Conservation (phyloP, 192 early-diverging fungal genomes). For the Coemansia furcata region DNA sequence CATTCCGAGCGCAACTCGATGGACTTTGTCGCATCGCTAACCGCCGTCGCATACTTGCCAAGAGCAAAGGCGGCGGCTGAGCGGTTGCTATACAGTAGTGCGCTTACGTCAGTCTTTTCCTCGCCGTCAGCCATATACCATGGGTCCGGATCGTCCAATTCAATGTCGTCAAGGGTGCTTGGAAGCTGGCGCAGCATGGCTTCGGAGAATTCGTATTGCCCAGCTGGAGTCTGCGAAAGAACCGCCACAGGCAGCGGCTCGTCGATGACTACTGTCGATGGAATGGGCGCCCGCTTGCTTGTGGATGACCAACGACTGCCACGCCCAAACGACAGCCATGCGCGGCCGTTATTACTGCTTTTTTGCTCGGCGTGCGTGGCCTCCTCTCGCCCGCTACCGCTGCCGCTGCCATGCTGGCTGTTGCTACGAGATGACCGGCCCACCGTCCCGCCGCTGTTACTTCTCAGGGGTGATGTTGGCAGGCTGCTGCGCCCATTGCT, state of each 20-base stretch:
- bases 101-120: slow-evolving; percentile 33
- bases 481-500: not conserved
- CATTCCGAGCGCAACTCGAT: slow-evolving; percentile 33
- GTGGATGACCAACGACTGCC: not conserved
- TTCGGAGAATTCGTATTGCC: slow-evolving; percentile 37
- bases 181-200: slow-evolving; percentile 35
- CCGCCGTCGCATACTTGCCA: slow-evolving; percentile 37
- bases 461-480: not conserved
- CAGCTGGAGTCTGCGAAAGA: slow-evolving; percentile 25
- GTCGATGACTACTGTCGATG: slow-evolving; percentile 22
- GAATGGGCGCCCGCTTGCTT: not conserved
- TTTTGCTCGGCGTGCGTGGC: not conserved
- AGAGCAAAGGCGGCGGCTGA: slow-evolving; percentile 42
- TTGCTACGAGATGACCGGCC: not conserved
- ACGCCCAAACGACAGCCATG: slow-evolving; percentile 14
- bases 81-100: slow-evolving; percentile 49
- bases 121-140: slow-evolving; percentile 31
- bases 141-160: not conserved
- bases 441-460: not conserved
- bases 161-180: not conserved
- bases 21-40: slow-evolving; percentile 27
- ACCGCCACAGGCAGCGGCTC: slow-evolving; percentile 31
- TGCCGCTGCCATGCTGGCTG: not conserved
- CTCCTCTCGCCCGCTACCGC: not conserved
- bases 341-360: slow-evolving; percentile 13